Conservation (phyloP, 2,329 filamentous ascomycete genomes). For the Colletotrichum horii region DNA sequence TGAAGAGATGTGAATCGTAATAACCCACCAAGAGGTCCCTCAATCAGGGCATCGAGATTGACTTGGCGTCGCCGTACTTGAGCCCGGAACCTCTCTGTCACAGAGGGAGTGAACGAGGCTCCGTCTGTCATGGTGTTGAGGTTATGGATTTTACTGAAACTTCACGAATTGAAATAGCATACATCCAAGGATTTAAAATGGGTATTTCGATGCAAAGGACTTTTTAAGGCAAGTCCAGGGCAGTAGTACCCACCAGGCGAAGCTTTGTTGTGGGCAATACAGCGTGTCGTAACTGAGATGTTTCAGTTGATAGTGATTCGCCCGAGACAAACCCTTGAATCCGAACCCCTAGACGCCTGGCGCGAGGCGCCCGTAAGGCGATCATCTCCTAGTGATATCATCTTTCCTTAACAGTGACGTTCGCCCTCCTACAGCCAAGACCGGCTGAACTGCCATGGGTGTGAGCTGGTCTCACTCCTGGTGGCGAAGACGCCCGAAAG, state of each 20-base stretch:
- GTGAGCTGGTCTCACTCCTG: not conserved
- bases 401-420: too few species aligned
- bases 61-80: not conserved
- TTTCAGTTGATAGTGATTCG: not conserved
- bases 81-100: not conserved
- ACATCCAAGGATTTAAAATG: not conserved
- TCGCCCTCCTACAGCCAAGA: not conserved
- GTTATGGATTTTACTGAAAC: not conserved
- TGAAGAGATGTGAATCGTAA: too few species aligned
- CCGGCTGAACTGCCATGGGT: too few species aligned
- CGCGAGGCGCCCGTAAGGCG: not conserved
- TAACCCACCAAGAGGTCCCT: not conserved
- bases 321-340: not conserved
- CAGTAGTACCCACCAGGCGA: not conserved
- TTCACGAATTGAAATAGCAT: not conserved
- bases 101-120: not conserved
- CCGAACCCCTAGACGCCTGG: too few species aligned
- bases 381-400: too few species aligned
- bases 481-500: not conserved
- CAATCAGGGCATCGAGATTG: not conserved
- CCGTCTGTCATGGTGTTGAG: too few species aligned
- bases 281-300: not conserved
- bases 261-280: not conserved
- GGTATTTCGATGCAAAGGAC: not conserved
- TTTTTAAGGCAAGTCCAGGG: not conserved